A percentile compares a stretch with the other conserved stretches of the same genome.
These are phyloP conservation scores for Auricularia auricula-judae DNA, from an alignment of 768 basidiomycete species.

Conservation along the genomic window DNA sequence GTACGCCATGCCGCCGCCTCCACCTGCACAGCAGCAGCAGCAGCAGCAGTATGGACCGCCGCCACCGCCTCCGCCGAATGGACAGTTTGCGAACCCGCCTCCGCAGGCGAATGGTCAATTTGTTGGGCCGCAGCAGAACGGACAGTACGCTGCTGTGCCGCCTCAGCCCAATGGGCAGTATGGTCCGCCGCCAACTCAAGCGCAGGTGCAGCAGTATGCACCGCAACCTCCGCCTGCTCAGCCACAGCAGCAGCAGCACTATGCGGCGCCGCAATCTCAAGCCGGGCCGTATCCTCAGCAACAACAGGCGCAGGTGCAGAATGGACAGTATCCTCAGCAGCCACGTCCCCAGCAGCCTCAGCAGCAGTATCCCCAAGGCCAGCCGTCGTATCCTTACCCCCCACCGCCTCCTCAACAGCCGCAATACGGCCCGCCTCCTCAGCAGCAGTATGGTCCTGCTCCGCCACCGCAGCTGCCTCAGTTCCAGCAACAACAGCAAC, in stretches of 20 bases:
- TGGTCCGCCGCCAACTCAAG: neutral
- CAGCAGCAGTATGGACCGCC: neutral
- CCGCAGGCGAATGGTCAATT: neutral
- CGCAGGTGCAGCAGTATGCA: neutral
- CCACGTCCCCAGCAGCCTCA: constrained; percentile 5
- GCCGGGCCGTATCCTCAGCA: neutral
- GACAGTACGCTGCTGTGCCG: neutral
- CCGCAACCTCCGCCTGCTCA: constrained; percentile 3
- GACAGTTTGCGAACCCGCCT: neutral
- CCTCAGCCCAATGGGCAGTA: neutral
- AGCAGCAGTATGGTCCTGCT: neutral
- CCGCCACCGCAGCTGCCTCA: constrained; percentile 27
- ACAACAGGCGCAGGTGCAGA: neutral
- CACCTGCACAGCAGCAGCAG: neutral
- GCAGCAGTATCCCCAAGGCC: neutral
- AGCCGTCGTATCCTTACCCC: neutral
- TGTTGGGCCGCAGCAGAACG: neutral
- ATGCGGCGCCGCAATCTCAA: constrained; percentile 18
- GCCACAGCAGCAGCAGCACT: neutral
- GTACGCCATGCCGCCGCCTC: neutral
- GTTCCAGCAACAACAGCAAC: constrained; percentile 22
- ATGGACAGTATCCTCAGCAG: constrained; percentile 11
- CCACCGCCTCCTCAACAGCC: constrained; percentile 15
- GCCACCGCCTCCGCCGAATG: neutral
- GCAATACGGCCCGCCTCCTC: constrained; percentile 8